Percentiles rank a stretch among this genome's conserved stretches.
phyloP scores from a whole-genome alignment of 306 rosid genomes.

The Medicago lupulina region DNA sequence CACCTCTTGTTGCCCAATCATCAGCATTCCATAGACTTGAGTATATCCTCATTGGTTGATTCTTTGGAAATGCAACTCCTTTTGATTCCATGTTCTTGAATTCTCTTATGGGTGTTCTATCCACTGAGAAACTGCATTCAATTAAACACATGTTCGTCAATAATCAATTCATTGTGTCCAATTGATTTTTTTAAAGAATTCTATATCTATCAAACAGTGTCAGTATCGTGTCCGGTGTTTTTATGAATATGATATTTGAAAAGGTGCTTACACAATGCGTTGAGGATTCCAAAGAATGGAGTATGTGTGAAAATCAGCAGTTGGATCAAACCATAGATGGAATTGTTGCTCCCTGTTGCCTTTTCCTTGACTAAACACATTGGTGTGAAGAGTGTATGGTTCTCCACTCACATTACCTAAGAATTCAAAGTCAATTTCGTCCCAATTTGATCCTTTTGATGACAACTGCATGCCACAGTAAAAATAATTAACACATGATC shows the following conservation, averaged over 20 bases:
- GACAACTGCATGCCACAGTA: conserved; percentile 46
- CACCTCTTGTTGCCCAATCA: conserved; percentile 92
- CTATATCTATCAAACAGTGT: no score
- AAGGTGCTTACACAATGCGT: conserved; percentile 54
- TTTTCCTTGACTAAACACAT: conserved; percentile 70
- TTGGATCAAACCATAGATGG: conserved; percentile 81
- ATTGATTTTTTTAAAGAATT: no score
- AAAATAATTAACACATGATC: not conserved
- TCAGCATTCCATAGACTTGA: conserved; percentile 81
- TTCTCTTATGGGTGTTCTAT: conserved; percentile 72
- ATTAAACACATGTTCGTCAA: not conserved
- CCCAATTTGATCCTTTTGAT: conserved; percentile 72
- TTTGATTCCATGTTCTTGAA: conserved; percentile 70
- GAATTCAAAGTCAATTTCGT: conserved; percentile 80
- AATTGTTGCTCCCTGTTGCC: conserved; percentile 77
- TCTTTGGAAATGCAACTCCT: conserved; percentile 64
- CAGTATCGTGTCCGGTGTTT: no score
- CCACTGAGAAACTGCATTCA: conserved; percentile 64
- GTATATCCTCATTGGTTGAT: conserved; percentile 65
- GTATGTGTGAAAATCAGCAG: conserved; percentile 68
- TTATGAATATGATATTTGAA: not conserved
- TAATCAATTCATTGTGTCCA: not conserved
- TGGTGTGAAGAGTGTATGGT: conserved; percentile 77
- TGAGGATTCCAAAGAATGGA: conserved; percentile 78
- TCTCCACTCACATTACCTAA: conserved; percentile 80